phyloP scores from a whole-genome alignment of 202 grass and related monocot genomes.

The Panicum virgatum region DNA sequence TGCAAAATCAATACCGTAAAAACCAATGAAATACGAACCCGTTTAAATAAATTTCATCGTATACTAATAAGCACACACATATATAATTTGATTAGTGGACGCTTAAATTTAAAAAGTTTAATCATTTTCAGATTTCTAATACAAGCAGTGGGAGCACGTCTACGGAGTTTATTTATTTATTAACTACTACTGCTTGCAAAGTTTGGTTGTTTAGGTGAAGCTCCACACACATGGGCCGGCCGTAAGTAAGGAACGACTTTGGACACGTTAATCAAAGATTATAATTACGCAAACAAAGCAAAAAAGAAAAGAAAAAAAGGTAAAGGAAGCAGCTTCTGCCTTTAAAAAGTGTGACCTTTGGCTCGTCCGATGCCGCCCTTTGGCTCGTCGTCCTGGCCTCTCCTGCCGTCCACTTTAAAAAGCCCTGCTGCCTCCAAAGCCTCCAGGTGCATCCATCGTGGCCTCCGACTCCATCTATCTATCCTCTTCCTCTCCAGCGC shows the following conservation, averaged over 20 bases:
- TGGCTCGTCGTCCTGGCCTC: not conserved
- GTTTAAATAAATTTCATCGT: no score
- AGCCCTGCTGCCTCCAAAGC: not conserved
- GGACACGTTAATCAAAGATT: not conserved
- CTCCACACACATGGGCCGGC: not conserved
- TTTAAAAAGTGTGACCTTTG: no score
- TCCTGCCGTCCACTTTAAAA: not conserved
- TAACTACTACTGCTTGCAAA: no score
- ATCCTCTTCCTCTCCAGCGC: not conserved
- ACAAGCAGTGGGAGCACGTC: no score
- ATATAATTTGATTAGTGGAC: no score
- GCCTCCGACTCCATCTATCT: not conserved
- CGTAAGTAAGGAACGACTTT: not conserved
- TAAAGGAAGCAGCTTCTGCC: not conserved
- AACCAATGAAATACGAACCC: no score
- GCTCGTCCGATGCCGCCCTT: not conserved
- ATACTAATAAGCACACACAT: no score
- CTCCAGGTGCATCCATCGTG: not conserved
- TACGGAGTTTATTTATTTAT: no score
- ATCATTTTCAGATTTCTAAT: no score
- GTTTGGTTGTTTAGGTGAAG: not conserved
- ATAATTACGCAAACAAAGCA: not conserved
- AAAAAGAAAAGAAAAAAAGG: not conserved
- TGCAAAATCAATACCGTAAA: no score
- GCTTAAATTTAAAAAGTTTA: no score